Base-by-base conservation (phyloP, 1,284 basidiomycete genomes). In the Flammula alnicola region DNA sequence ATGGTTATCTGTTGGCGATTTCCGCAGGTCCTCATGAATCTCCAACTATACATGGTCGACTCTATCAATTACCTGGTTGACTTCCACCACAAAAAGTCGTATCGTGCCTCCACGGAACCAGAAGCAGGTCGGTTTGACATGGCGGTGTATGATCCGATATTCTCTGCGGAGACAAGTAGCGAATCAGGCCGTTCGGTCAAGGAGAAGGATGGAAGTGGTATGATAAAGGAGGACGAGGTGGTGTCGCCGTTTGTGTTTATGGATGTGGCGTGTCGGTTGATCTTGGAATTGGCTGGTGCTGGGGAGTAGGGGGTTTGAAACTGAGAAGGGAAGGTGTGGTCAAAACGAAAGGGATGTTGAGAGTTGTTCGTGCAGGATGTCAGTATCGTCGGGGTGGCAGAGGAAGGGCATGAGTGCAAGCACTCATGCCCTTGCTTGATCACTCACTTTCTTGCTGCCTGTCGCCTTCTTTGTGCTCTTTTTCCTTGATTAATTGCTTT, bases 31-130 rank as follows among this genome's bases (percentile, higher is more conserved):
- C 80, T 96, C 20, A 98, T 98, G 95, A 97, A 98, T 71, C 79
- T 99, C 2, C 95, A 98, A 62, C 78, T 98, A 36, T 99, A 98
- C 69, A 90, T 92, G 76, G 93, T 98, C 20, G 96, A 99, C 68
- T 86, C 88, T 27, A 85, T 89, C 66, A 98, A 98, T 72, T 99
- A 98, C 70, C 82, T 99, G 25, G 97, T 99, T 54, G 96, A 99
- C 67, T 99, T 99, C 73, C 86, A 97, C 61, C 96, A 98, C 74
- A 91, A 98, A 65, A 93, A 93, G 62, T 93, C 95, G 53, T 95
- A 95, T 69, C 76, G 78, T 62, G 80, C 86, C 7, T 80, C 80
- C 5, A 76, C 72, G 14, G 83, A 83, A 46, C 76, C 78, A 1
- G 84, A 75, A 5, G 83, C 85, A 20, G 84, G 80, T 19, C 84